These are phyloP conservation scores for Penicillium cataractarum DNA, from an alignment of 495 filamentous ascomycete genomes.

Conservation along the genomic window DNA sequence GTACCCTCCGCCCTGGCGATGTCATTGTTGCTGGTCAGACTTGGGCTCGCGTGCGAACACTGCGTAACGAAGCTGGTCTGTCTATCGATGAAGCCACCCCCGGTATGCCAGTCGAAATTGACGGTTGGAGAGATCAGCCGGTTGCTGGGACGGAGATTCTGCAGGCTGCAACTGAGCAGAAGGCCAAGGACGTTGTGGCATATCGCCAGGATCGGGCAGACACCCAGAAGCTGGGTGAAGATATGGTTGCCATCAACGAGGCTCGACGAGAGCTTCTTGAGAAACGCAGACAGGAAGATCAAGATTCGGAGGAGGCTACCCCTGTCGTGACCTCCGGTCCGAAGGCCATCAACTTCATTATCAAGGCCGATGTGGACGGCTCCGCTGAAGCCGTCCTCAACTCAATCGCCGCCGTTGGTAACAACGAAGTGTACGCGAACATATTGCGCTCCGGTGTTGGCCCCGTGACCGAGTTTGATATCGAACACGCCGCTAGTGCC, in stretches of 20 bases:
- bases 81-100: conserved; percentile 75
- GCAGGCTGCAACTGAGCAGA: conserved; percentile 76
- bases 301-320: conserved; percentile 30
- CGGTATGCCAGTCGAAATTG: conserved; percentile 86
- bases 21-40: conserved; percentile 85
- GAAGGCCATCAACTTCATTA: conserved; percentile 74
- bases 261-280: conserved; percentile 64
- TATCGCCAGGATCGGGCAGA: conserved; percentile 71
- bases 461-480: conserved; percentile 79
- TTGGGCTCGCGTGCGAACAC: conserved; percentile 78
- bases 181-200: conserved; percentile 78
- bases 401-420: conserved; percentile 73
- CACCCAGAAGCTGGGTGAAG: conserved; percentile 60
- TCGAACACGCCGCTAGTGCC: conserved; percentile 79
- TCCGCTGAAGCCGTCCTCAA: conserved; percentile 89
- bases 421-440: conserved; percentile 75
- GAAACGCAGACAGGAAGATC: conserved; percentile 55
- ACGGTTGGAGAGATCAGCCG: conserved; percentile 93
- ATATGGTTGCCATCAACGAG: conserved; percentile 79
- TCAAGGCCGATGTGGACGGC: conserved; percentile 93
- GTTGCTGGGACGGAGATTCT: conserved; percentile 87
- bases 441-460: conserved; percentile 80
- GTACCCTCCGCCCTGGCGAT: conserved; percentile 80
- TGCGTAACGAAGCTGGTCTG: conserved; percentile 83
- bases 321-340: conserved; percentile 51